Percentiles rank a stretch among this genome's conserved stretches.
Evolutionary conservation across 768 basidiomycete species (phyloP).

Genomic region (Leucogyrophana mollusca): DNA sequence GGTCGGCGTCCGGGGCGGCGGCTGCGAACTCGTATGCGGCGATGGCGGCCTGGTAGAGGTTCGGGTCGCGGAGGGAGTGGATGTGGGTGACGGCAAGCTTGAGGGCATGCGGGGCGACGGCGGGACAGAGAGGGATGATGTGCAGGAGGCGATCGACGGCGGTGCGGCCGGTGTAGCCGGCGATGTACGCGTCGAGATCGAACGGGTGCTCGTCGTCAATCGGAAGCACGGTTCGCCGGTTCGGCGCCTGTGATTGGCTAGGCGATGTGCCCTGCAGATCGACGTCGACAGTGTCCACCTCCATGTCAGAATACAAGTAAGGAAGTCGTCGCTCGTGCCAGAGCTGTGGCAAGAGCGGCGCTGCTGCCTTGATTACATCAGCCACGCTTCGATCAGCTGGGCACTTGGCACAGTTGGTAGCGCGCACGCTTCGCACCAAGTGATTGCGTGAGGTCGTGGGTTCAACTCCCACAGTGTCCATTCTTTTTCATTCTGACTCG

Average conservation of each 20-base stretch:
- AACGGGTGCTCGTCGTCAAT: constrained; percentile 85
- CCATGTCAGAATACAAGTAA: constrained; percentile 18
- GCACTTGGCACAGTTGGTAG: constrained; percentile 34
- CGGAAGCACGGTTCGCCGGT: constrained; percentile 32
- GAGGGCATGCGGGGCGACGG: constrained; percentile 72
- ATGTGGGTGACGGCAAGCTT: constrained; percentile 65
- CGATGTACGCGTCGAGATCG: constrained; percentile 79
- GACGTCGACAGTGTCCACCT: constrained; percentile 26
- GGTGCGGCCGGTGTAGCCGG: constrained; percentile 76
- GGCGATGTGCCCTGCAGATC: constrained; percentile 14
- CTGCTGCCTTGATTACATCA: too few species aligned
- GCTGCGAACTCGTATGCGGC: constrained; percentile 53
- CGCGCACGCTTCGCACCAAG: constrained; percentile 29
- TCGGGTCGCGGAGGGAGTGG: constrained; percentile 66
- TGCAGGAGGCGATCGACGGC: constrained; percentile 72
- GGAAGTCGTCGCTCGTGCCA: too few species aligned
- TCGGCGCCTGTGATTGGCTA: constrained; percentile 8
- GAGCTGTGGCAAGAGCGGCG: too few species aligned
- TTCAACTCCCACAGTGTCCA: constrained; percentile 34
- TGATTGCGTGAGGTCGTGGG: constrained; percentile 32
- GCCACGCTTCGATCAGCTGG: too few species aligned
- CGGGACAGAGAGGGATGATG: constrained; percentile 62
- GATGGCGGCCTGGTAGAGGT: constrained; percentile 51
- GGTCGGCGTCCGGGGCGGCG: constrained; percentile 21
- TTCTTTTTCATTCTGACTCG: too few species aligned